phyloP scores from a whole-genome alignment of 2,329 filamentous ascomycete genomes.

The Calycina marina region DNA sequence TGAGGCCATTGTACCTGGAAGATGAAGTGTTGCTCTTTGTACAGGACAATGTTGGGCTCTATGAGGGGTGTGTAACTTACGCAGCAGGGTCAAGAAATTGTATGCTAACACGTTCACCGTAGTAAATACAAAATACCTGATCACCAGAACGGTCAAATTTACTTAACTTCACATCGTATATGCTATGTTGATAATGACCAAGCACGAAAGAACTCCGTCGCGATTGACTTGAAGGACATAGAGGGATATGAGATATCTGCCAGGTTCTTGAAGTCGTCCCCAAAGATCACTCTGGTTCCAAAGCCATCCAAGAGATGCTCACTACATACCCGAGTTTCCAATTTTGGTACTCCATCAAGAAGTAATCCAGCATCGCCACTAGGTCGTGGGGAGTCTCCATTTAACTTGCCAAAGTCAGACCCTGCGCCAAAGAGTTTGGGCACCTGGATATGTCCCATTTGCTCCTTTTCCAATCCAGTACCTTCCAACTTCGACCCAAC shows the following conservation, averaged over 20 bases:
- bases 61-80: slow-evolving; percentile 70
- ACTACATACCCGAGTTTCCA: slow-evolving; percentile 36
- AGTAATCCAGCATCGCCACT: slow-evolving; percentile 33
- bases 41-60: slow-evolving; percentile 91
- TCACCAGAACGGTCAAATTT: slow-evolving; percentile 91
- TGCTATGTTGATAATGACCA: slow-evolving; percentile 90
- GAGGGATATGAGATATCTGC: slow-evolving; percentile 86
- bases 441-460: slow-evolving; percentile 94
- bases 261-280: slow-evolving; percentile 85
- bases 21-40: slow-evolving; percentile 95
- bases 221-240: slow-evolving; percentile 78
- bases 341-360: slow-evolving; percentile 31
- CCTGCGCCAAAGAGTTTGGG: slow-evolving; percentile 41
- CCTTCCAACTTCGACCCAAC: slow-evolving; percentile 87
- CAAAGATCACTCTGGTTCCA: slow-evolving; percentile 80
- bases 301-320: slow-evolving; percentile 59
- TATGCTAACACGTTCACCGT: slow-evolving; percentile 3
- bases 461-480: slow-evolving; percentile 84
- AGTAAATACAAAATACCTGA: slow-evolving; percentile 92
- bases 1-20: slow-evolving; percentile 80
- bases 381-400: slow-evolving; percentile 28
- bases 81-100: background rate
- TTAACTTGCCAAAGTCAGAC: slow-evolving; percentile 30
- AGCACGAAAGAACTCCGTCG: slow-evolving; percentile 70
- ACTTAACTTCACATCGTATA: slow-evolving; percentile 85